Conservation (phyloP, 768 basidiomycete species). For the Rhizopogon vesiculosus region DNA sequence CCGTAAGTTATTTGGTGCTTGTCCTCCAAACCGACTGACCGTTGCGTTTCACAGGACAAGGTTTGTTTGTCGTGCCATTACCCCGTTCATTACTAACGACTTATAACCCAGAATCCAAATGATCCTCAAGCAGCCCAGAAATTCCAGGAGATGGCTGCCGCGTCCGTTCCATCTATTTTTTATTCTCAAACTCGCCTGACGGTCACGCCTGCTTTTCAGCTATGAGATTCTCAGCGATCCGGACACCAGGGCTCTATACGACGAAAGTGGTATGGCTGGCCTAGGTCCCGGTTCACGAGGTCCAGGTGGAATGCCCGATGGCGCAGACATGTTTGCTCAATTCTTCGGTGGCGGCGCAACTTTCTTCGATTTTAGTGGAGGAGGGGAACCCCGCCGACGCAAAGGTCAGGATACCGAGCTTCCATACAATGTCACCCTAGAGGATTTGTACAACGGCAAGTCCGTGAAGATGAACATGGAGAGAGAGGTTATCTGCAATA, state of each 20-base stretch:
- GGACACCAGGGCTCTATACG: constrained; percentile 66
- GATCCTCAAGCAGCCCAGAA: constrained; percentile 77
- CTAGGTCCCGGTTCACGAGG: constrained; percentile 46
- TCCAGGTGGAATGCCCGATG: constrained; percentile 40
- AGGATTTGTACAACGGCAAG: constrained; percentile 92
- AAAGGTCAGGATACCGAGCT: constrained; percentile 73
- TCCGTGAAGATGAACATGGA: constrained; percentile 86
- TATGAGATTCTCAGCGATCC: constrained; percentile 81
- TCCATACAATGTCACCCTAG: constrained; percentile 80
- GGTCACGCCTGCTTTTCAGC: constrained; percentile 30
- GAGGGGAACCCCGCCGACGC: constrained; percentile 43
- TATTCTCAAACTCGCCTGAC: constrained; percentile 4
- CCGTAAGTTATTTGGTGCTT: constrained; percentile 42
- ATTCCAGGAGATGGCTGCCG: constrained; percentile 87
- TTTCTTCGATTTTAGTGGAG: constrained; percentile 64
- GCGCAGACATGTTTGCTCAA: constrained; percentile 69
- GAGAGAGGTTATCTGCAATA: constrained; percentile 71
- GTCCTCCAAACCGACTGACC: constrained; percentile 1
- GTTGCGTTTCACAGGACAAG: constrained; percentile 52
- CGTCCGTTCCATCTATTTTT: constrained; percentile 44
- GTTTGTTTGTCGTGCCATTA: constrained; percentile 27
- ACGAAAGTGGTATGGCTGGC: constrained; percentile 68
- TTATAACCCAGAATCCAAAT: constrained; percentile 66
- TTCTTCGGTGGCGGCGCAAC: constrained; percentile 60
- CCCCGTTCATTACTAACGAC: not conserved